Evolutionary conservation across 306 rosid genomes (phyloP), one percentile per base, ranked within the genome.

Genomic region (Acacia acuminata): DNA sequence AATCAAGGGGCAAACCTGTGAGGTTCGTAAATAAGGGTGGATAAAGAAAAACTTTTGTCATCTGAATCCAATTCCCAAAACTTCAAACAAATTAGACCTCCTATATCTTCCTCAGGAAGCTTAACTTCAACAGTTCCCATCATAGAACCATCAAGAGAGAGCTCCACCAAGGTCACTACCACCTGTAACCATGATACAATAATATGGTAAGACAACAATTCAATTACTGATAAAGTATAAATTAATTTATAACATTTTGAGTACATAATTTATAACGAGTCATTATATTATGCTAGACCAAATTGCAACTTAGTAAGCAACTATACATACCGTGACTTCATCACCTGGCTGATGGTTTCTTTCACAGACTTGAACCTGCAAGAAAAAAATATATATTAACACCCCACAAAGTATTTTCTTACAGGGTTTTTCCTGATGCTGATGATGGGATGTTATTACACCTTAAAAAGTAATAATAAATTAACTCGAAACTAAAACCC

Each of bases 321-420:
- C 71, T 82, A 82, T 63, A 85, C 97, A 61, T 94, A 96, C 99
- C 81, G 90, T 91, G 86, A 96, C 77, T 74, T 94, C 98, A 84
- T 96, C 99, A 51, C 90, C 94, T 81, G 99, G 97, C 84, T 96
- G 98, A 85, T 96, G 94, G 68, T 91, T 96, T 89, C 99, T 94
- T 88, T 96, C 99, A 89, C 92, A 91, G 67, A 94, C 93, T 91
- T 92, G 99, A 86, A 94, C 91, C 99, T 92, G 90, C 80, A 78
- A 24, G 85, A 79, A 71, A 64, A 63, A 78, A 73, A 47, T 67
- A 85, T 63, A 78, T 78, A 53, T 71, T 30, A 77, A 72, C 60
- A 77, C 32, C 77, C 66, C 58, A 16, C 8, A 44, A 58, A 75
- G 8, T 3, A 82, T 75, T 16, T 24, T 63, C 76, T 13, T 66